A percentile compares a stretch with the other conserved stretches of the same genome.
These are phyloP conservation scores for sweet orange (Citrus sinensis) DNA, from an alignment of 345 rosid species.

Conservation along the genomic window DNA sequence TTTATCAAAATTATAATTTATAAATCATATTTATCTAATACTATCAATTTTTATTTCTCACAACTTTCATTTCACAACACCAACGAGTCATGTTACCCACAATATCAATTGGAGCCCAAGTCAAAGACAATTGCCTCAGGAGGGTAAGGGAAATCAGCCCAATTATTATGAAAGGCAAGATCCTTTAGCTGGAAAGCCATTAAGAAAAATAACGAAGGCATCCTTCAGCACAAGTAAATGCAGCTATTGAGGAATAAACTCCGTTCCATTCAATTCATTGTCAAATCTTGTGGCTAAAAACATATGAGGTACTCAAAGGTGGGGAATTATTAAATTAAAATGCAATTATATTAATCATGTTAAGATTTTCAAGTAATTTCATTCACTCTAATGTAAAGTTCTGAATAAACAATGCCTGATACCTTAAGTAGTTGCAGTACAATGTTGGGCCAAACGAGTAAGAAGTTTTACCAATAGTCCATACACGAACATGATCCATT, in stretches of 20 bases:
- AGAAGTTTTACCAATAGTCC: conserved; percentile 49
- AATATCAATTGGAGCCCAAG: too few species aligned
- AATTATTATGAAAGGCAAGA: background rate
- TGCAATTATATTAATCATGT: background rate
- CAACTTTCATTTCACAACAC: too few species aligned
- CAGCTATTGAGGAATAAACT: background rate
- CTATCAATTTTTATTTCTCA: too few species aligned
- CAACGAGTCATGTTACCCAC: too few species aligned
- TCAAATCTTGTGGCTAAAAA: background rate
- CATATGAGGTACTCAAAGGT: background rate
- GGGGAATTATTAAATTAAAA: background rate
- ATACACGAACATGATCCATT: conserved; percentile 60
- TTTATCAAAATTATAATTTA: too few species aligned
- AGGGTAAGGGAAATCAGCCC: background rate
- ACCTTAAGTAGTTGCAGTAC: background rate
- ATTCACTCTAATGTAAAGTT: background rate
- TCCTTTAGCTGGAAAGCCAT: background rate
- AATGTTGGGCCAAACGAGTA: background rate
- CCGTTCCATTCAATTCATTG: too few species aligned
- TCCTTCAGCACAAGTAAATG: background rate
- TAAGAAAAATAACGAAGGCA: background rate
- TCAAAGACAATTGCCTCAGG: too few species aligned
- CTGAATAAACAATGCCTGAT: background rate
- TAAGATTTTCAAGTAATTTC: background rate
- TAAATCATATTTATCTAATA: too few species aligned